A percentile compares a stretch with the other conserved stretches of the same genome.
Conservation (phyloP, 345 rosid genomes). For the Salix caprea region DNA sequence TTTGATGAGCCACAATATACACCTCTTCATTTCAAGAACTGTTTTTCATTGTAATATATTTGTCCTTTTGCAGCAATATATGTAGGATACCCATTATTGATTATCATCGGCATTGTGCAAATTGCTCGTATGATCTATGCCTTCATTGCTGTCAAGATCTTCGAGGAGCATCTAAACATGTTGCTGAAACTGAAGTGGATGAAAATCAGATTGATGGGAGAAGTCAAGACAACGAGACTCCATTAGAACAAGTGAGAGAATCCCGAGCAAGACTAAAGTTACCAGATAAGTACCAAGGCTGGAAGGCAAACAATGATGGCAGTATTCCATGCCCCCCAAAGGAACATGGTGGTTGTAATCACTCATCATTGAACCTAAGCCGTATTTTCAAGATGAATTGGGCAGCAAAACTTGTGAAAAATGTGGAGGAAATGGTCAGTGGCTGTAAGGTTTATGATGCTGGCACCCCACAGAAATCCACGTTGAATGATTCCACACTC, state of each 20-base stretch:
- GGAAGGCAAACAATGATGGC: constrained; percentile 81
- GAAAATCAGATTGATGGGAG: constrained; percentile 29
- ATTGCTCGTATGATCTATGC: constrained; percentile 82
- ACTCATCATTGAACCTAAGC: constrained; percentile 55
- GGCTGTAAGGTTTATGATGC: constrained; percentile 67
- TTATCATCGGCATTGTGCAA: constrained; percentile 85
- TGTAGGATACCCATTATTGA: constrained; percentile 93
- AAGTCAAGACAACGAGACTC: constrained; percentile 29
- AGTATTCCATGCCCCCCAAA: constrained; percentile 89
- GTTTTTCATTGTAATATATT: background rate
- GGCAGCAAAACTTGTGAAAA: constrained; percentile 95
- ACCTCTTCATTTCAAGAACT: background rate
- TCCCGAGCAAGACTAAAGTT: constrained; percentile 43
- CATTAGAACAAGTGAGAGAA: constrained; percentile 19
- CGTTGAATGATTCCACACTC: constrained; percentile 34
- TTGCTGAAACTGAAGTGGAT: constrained; percentile 19
- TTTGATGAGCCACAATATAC: background rate
- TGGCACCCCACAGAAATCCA: constrained; percentile 25
- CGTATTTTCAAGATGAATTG: constrained; percentile 97
- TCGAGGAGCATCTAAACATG: constrained; percentile 46
- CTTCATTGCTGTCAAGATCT: constrained; percentile 94
- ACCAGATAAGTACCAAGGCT: constrained; percentile 57
- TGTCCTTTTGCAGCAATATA: constrained; percentile 63
- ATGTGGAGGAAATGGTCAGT: constrained; percentile 85
- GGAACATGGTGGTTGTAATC: constrained; percentile 82